Evolutionary conservation across 169 alveolate species (phyloP), one percentile per base, ranked within the genome.

Genomic region (Cryptosporidium sp.): DNA sequence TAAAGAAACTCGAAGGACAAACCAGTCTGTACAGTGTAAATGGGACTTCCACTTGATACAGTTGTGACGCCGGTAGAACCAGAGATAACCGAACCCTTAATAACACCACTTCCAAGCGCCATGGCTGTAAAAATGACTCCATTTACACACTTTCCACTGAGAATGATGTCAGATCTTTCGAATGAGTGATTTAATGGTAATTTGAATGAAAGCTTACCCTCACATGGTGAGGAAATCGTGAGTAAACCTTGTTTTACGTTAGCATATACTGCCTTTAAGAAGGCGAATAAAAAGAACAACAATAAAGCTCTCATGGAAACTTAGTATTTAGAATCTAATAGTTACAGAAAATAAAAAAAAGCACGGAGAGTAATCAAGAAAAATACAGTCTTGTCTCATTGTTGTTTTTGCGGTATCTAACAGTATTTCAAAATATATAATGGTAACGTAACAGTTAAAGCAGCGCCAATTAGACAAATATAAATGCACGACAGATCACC

Each of bases 201-300:
- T 12, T 1, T n/a, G 9, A 7, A 58, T 14, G 14, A 6, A 31
- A 73, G 2, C 1, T 55, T 0, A 5, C 58, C 69, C 7, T 29
- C 39, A 35, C 86, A 73, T 23, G 86, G 71, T n/a, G 70, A 50
- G 16, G 70, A 51, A 55, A 73, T 33, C 3, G 48, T 65, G 52
- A 65, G 50, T 51, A 31, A 31, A 23, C 9, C 71, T 37, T 4
- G 50, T 0, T 33, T 0, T 14, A 7, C 52, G 8, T 14, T 65
- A n/a, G 29, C 50, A 31, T 3, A 37, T 26, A 65, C 3, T 33
- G 48, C 71, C 71, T 65, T 65, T 3, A 65, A n/a, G 14, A 65
- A 23, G 71, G 71, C 71, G 29, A 65, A 37, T 9, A 65, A 65
- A 65, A 35, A 6, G 48, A 65, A 23, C 16, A 33, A 65, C 1